Conservation (phyloP, 345 rosid genomes). For the Populus nigra region DNA sequence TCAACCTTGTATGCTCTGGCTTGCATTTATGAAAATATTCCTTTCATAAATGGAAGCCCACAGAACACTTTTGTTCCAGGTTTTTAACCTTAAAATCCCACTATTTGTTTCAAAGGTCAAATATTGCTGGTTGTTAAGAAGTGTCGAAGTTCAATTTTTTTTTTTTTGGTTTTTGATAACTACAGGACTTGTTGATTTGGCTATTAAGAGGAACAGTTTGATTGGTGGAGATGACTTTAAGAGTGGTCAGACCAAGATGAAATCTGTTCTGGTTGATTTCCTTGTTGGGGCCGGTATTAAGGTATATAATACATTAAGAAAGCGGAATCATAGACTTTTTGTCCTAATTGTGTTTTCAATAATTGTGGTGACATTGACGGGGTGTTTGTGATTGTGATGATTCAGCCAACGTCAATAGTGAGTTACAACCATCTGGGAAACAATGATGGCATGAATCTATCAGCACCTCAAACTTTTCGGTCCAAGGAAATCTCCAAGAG, state of each 20-base stretch:
- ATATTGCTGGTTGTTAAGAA: neutral
- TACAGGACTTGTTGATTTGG: constrained; percentile 89
- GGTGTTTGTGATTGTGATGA: neutral
- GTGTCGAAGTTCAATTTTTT: no score
- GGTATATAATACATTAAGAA: constrained; percentile 31
- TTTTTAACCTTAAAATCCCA: constrained; percentile 8
- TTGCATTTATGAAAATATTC: constrained; percentile 77
- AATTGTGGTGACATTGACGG: constrained; percentile 1
- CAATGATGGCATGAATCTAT: constrained; percentile 97
- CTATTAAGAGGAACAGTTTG: constrained; percentile 70
- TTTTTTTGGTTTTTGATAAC: neutral
- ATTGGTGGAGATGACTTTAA: constrained; percentile 99
- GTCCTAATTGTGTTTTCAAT: neutral
- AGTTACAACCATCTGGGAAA: constrained; percentile 96
- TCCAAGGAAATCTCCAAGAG: constrained; percentile 98
- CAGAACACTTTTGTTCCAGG: constrained; percentile 99
- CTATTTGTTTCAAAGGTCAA: neutral
- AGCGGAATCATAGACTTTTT: neutral
- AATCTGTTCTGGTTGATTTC: constrained; percentile 88
- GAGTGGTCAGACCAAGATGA: constrained; percentile 99
- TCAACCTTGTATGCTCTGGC: constrained; percentile 89
- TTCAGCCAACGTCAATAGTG: constrained; percentile 92
- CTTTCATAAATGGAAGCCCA: constrained; percentile 97
- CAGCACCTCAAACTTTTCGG: constrained; percentile 94
- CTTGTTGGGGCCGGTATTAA: constrained; percentile 98